Base-by-base conservation (phyloP, 257 asterid genomes). In the Datura wrightii region DNA sequence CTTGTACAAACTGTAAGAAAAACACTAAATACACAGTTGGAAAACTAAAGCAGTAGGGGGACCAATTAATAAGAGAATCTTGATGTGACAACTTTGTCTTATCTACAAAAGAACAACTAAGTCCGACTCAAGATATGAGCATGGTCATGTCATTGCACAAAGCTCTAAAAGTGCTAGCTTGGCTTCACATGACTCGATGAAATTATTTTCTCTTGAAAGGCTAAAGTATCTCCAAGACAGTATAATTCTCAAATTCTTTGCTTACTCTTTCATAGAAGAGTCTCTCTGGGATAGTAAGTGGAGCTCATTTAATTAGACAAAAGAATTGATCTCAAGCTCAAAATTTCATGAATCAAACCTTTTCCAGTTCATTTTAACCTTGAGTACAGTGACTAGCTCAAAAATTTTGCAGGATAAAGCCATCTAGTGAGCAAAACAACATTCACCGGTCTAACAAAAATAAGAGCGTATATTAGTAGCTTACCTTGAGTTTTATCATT, bases 401-500 rank as follows among this genome's bases (percentile, higher is more conserved):
- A 48, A 74, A 24, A 24, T 74, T 13, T 24, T 0, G 60, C 24
- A 74, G 59, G 60, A 48, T 48, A 48, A 76, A 24, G 60, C 34
- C 48, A 78, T 7, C 62, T 14, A 78, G 5, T 74, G 44, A 24
- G 81, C 60, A 46, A 74, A 78, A 78, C 31, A 78, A 31, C 15
- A 78, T 14, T 70, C 79, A 78, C 46, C 8, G 0, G 31, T 52
- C 63, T 52, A 16, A 78, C 46, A 52, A 78, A 78, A 78, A 31
- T 53, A 0, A 34, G 31, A 24, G 31, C 5, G 24, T 78, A 71
- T 53, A 16, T 31, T 79, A 76, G 59, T 24, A 66, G 55, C 88
- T 41, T 89, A 94, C 98, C 92, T 87, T 66, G 88, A 31, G 48
- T 83, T 4, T 89, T 85, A 8, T 87, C 91, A 65, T 89, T 90